Evolutionary conservation across 2,329 filamentous ascomycete genomes (phyloP).

Genomic region (Aspergillus sp.): DNA sequence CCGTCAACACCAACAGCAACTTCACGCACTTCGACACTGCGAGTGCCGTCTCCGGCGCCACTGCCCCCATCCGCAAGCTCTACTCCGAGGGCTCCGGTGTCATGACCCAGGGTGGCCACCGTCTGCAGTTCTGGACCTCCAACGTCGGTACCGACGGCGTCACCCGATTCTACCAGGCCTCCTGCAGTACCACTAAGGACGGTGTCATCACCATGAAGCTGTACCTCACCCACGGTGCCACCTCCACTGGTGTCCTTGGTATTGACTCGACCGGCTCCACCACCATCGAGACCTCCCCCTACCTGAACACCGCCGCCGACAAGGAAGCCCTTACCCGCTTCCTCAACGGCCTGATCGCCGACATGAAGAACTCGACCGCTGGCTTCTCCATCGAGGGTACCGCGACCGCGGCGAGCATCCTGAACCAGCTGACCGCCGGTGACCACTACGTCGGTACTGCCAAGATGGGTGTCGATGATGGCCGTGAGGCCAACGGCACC

Average conservation of each 20-base stretch:
- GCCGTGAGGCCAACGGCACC: constrained; percentile 52
- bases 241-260: constrained; percentile 21
- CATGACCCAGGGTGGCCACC: constrained; percentile 22
- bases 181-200: constrained; percentile 17
- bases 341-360: constrained; percentile 15
- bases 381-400: constrained; percentile 19
- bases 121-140: constrained; percentile 26
- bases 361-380: constrained; percentile 14
- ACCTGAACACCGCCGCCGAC: constrained; percentile 19
- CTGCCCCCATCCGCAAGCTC: constrained; percentile 9
- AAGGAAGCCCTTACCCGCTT: constrained; percentile 17
- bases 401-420: constrained; percentile 14
- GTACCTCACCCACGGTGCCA: constrained; percentile 25
- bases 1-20: constrained; percentile 19
- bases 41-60: constrained; percentile 13
- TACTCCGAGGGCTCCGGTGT: constrained; percentile 18
- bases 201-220: constrained; percentile 22
- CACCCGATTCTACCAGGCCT: constrained; percentile 26
- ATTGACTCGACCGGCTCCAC: constrained; percentile 19
- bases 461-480: constrained; percentile 62
- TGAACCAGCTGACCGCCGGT: constrained; percentile 47
- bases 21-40: constrained; percentile 22
- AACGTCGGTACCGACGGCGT: constrained; percentile 19
- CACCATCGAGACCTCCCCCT: constrained; percentile 16
- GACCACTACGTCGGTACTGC: constrained; percentile 54